Conservation (phyloP, 2,329 filamentous ascomycete genomes). For the Paracoccidioides brasiliensis region DNA sequence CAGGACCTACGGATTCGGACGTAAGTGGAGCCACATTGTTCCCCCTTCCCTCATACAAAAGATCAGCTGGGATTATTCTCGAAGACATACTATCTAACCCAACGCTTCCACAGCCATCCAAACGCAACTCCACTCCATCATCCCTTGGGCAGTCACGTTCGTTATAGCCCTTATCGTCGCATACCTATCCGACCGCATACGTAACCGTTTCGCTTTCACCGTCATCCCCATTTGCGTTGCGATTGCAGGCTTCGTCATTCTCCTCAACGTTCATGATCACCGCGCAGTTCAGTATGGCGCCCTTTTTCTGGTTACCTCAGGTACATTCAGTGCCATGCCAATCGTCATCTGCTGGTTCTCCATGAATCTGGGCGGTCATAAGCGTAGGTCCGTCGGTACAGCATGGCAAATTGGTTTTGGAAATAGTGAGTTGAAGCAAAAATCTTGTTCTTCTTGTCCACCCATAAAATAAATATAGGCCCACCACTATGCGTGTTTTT, state of each 20-base stretch:
- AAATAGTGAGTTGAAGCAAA: slow-evolving; percentile 35
- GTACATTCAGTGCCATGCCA: slow-evolving; percentile 78
- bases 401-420: slow-evolving; percentile 71
- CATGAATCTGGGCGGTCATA: slow-evolving; percentile 65
- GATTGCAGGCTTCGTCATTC: slow-evolving; percentile 62
- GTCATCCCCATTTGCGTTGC: slow-evolving; percentile 54
- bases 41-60: background rate
- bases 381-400: slow-evolving; percentile 54
- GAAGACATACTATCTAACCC: background rate
- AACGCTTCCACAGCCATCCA: slow-evolving; percentile 27
- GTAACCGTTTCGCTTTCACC: slow-evolving; percentile 63
- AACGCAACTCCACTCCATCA: slow-evolving; percentile 40
- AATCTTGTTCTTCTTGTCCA: background rate
- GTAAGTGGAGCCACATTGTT: slow-evolving; percentile 15
- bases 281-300: slow-evolving; percentile 58
- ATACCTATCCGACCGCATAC: slow-evolving; percentile 53
- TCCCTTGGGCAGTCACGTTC: slow-evolving; percentile 60
- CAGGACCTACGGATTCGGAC: slow-evolving; percentile 48
- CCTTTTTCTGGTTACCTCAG: slow-evolving; percentile 69
- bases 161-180: slow-evolving; percentile 66
- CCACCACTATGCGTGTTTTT: background rate
- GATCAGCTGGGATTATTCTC: background rate
- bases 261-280: slow-evolving; percentile 59
- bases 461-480: background rate
- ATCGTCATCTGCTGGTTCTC: slow-evolving; percentile 74